A percentile compares a stretch with the other conserved stretches of the same genome.
phyloP scores from a whole-genome alignment of 345 rosid species.

The Heritiera fomes region DNA sequence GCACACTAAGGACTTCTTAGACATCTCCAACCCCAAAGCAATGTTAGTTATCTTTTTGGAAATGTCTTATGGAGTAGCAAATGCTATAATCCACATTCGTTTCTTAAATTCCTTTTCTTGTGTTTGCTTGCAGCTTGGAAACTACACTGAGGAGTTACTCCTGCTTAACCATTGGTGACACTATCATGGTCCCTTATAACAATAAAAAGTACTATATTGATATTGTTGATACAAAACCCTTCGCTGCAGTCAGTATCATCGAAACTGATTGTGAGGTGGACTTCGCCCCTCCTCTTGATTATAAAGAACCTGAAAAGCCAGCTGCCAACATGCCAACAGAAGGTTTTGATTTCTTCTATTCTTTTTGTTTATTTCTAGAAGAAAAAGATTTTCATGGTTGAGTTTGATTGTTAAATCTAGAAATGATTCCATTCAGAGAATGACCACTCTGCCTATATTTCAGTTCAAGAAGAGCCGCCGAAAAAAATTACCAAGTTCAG shows the following conservation, averaged over 20 bases:
- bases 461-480: slow-evolving; percentile 47
- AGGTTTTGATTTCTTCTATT: slow-evolving; percentile 35
- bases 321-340: slow-evolving; percentile 37
- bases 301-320: slow-evolving; percentile 56
- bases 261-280: slow-evolving; percentile 80
- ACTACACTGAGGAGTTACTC: slow-evolving; percentile 69
- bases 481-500: slow-evolving; percentile 46
- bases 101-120: slow-evolving; percentile 1
- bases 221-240: slow-evolving; percentile 67
- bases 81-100: neutral
- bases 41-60: slow-evolving; percentile 41
- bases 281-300: slow-evolving; percentile 70
- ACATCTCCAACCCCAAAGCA: slow-evolving; percentile 70
- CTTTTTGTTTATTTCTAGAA: neutral
- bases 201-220: slow-evolving; percentile 58
- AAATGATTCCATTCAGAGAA: neutral
- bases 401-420: neutral
- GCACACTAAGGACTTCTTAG: slow-evolving; percentile 63
- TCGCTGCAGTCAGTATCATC: slow-evolving; percentile 59
- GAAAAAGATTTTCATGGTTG: neutral
- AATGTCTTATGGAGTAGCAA: neutral
- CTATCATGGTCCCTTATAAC: slow-evolving; percentile 68
- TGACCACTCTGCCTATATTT: slow-evolving; percentile 5
- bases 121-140: slow-evolving; percentile 56
- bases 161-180: slow-evolving; percentile 66